A percentile compares a stretch with the other conserved stretches of the same genome.
Evolutionary conservation across 2,329 filamentous ascomycete species (phyloP).

Genomic region (Sporothrix euskadiensis): DNA sequence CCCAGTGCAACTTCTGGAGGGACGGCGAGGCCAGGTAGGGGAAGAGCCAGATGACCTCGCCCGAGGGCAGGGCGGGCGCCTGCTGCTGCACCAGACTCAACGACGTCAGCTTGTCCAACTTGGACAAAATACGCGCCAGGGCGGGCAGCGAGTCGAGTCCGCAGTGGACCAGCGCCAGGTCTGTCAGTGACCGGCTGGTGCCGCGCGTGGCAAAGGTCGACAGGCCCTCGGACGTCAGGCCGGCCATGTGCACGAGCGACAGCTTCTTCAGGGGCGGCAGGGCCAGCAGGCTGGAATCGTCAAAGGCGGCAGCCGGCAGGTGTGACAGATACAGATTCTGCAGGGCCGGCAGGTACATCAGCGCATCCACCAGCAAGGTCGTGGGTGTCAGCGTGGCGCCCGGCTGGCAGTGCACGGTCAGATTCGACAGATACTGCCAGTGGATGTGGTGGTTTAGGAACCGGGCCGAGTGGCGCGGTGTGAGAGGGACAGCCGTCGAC

Average conservation of each 20-base stretch:
- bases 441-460: constrained; percentile 49
- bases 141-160: constrained; percentile 58
- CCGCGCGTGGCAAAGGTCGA: constrained; percentile 57
- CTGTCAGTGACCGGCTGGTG: constrained; percentile 48
- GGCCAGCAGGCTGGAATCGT: constrained; percentile 55
- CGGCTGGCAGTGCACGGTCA: constrained; percentile 61
- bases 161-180: constrained; percentile 57
- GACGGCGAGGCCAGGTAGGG: constrained; percentile 61
- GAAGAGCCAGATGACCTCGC: constrained; percentile 61
- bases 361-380: constrained; percentile 53
- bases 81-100: constrained; percentile 58
- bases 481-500: constrained; percentile 37
- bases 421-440: constrained; percentile 57
- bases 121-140: constrained; percentile 60
- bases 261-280: constrained; percentile 58
- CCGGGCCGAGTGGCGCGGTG: constrained; percentile 41
- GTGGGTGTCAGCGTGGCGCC: constrained; percentile 56
- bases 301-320: constrained; percentile 57
- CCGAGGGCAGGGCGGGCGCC: constrained; percentile 56
- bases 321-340: constrained; percentile 61
- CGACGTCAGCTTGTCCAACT: constrained; percentile 50
- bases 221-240: constrained; percentile 58
- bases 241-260: constrained; percentile 56
- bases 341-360: constrained; percentile 55
- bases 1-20: constrained; percentile 62